A percentile compares a stretch with the other conserved stretches of the same genome.
Evolutionary conservation across 352 stramenopile genomes (phyloP).

Genomic region (Phytophthora niederhauseri): DNA sequence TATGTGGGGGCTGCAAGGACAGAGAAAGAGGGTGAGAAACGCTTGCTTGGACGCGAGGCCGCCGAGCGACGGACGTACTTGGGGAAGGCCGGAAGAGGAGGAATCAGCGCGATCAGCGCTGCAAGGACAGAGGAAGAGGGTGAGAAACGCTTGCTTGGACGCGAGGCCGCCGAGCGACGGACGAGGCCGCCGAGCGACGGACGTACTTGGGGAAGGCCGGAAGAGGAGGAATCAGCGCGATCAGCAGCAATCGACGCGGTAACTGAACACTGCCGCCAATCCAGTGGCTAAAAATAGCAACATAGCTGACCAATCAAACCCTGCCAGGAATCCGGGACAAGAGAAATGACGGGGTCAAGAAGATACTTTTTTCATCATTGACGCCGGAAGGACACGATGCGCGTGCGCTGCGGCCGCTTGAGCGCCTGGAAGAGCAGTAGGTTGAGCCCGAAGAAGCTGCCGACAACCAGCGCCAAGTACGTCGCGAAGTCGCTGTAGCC

Average conservation of each 20-base stretch:
- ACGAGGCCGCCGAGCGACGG: too few species aligned
- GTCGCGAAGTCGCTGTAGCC: slow-evolving; percentile 62
- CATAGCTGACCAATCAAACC: slow-evolving; percentile 35
- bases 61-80: slow-evolving; percentile 9
- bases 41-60: not conserved
- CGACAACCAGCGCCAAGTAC: slow-evolving; percentile 56
- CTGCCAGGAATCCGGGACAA: not conserved
- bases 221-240: slow-evolving; percentile 27
- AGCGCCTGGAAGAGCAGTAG: slow-evolving; percentile 74
- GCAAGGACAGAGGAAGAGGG: too few species aligned
- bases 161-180: too few species aligned
- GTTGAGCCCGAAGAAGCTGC: slow-evolving; percentile 54
- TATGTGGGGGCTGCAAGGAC: slow-evolving; percentile 8
- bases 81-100: slow-evolving; percentile 10
- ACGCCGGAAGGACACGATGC: slow-evolving; percentile 61
- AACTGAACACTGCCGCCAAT: slow-evolving; percentile 15
- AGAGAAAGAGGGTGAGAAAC: not conserved
- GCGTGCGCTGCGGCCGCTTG: slow-evolving; percentile 70
- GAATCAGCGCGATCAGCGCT: slow-evolving; percentile 25
- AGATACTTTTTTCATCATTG: slow-evolving; percentile 30
- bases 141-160: too few species aligned
- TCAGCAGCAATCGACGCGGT: slow-evolving; percentile 4
- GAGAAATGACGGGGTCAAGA: slow-evolving; percentile 10
- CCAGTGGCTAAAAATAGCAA: slow-evolving; percentile 26
- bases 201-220: slow-evolving; percentile 15